Conservation (phyloP, 1,284 basidiomycete genomes). For the Amylostereum chailletii region DNA sequence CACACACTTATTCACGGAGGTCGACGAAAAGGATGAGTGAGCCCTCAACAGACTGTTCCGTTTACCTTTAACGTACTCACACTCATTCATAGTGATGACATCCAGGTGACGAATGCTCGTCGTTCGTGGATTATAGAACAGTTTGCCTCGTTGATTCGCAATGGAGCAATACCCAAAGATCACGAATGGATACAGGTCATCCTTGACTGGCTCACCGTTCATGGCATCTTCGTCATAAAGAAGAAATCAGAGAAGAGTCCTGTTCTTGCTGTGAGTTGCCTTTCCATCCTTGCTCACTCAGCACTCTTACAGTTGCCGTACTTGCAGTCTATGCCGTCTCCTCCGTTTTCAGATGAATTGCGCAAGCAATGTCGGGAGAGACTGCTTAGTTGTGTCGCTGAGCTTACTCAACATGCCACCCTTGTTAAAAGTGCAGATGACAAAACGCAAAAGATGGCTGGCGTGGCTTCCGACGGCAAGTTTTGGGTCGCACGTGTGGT, state of each 20-base stretch:
- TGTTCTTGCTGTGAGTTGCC: conserved; percentile 47
- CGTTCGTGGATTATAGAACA: conserved; percentile 87
- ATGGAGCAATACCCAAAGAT: conserved; percentile 72
- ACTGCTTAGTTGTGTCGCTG: conserved; percentile 69
- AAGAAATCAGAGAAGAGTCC: conserved; percentile 68
- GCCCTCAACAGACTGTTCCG: conserved; percentile 30
- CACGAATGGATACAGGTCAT: conserved; percentile 72
- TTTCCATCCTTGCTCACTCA: conserved; percentile 1
- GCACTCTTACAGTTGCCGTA: conserved; percentile 18
- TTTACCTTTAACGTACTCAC: conserved; percentile 5
- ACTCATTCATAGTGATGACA: conserved; percentile 31
- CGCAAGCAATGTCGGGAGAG: conserved; percentile 60
- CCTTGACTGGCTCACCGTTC: conserved; percentile 76
- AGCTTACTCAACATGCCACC: conserved; percentile 56
- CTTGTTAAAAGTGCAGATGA: conserved; percentile 42
- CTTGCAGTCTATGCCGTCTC: conserved; percentile 57
- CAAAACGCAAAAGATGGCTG: conserved; percentile 46
- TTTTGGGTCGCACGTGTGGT: conserved; percentile 77
- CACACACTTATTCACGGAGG: conserved; percentile 56
- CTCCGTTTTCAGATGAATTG: conserved; percentile 66
- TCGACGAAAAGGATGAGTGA: conserved; percentile 36
- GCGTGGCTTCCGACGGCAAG: conserved; percentile 61
- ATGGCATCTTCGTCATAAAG: conserved; percentile 75
- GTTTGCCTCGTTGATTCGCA: conserved; percentile 71
- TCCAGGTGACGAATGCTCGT: conserved; percentile 41